Conservation (phyloP, 1,139 yeast genomes). For the Diutina rugosa region DNA sequence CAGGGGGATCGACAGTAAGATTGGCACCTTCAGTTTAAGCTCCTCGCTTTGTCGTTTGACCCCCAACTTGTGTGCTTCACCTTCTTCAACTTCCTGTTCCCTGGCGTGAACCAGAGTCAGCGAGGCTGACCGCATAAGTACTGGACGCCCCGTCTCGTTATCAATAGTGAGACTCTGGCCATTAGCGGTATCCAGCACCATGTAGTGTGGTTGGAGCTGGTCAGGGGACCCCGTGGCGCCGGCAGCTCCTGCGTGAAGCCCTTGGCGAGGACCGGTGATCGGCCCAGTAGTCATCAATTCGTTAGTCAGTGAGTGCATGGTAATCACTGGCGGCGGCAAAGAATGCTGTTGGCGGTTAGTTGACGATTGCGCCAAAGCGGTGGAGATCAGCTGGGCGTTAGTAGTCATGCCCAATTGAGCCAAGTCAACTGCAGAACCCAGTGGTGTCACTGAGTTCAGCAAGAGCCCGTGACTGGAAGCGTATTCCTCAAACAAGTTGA, state of each 20-base stretch:
- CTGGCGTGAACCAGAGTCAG: constrained; percentile 59
- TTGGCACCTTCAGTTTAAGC: constrained; percentile 16
- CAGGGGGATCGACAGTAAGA: constrained; percentile 42
- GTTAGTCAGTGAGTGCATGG: background rate
- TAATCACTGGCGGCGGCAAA: background rate
- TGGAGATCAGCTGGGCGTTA: background rate
- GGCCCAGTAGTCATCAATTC: background rate
- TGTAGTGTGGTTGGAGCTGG: constrained; percentile 47
- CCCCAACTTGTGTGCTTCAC: constrained; percentile 83
- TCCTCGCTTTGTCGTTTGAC: constrained; percentile 42
- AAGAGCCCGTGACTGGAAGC: constrained; percentile 9
- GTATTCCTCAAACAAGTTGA: constrained; percentile 27
- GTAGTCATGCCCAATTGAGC: background rate
- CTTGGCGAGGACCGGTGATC: background rate
- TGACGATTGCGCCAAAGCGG: background rate
- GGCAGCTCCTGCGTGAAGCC: background rate
- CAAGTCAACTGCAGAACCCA: background rate
- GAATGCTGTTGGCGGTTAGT: background rate
- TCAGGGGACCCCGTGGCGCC: background rate
- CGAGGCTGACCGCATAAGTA: constrained; percentile 48
- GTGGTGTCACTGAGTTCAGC: background rate
- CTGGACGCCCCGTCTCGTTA: constrained; percentile 59
- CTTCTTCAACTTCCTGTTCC: constrained; percentile 81
- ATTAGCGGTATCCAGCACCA: constrained; percentile 46
- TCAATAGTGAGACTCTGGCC: constrained; percentile 49